A percentile compares a stretch with the other conserved stretches of the same genome.
Conservation (phyloP, 768 basidiomycete genomes). For the Kwoniella dejecticola region DNA sequence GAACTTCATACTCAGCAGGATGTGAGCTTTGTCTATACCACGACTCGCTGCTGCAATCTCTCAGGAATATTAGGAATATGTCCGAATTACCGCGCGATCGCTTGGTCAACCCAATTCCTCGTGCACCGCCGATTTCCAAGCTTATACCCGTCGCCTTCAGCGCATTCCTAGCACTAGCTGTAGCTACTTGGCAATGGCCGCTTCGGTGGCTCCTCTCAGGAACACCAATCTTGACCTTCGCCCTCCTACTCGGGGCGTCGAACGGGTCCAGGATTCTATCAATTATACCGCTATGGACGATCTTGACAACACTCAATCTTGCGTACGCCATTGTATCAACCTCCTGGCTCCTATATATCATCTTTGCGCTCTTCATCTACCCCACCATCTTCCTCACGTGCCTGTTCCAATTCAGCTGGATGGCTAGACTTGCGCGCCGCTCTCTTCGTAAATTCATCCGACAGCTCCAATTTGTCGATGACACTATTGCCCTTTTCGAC, state of each 20-base stretch:
- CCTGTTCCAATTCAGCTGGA: constrained; percentile 21
- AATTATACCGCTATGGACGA: constrained; percentile 17
- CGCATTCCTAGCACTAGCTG: background rate
- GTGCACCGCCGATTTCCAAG: too few relatives aligned
- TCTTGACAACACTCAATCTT: constrained; percentile 20
- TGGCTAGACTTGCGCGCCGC: constrained; percentile 6
- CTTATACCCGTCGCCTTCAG: background rate
- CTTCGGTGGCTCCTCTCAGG: constrained; percentile 24
- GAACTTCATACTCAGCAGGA: too few relatives aligned
- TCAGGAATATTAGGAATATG: too few relatives aligned
- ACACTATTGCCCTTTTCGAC: constrained; percentile 27
- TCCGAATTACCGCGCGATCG: too few relatives aligned
- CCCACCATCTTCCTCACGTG: constrained; percentile 22
- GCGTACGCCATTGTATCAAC: constrained; percentile 24
- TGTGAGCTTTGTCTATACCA: too few relatives aligned
- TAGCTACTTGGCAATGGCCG: constrained; percentile 18
- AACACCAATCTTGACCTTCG: constrained; percentile 20
- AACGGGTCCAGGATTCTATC: constrained; percentile 16
- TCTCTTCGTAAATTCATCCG: constrained; percentile 15
- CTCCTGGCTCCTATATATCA: constrained; percentile 25
- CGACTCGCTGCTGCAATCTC: too few relatives aligned
- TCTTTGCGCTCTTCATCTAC: constrained; percentile 9
- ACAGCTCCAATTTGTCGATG: constrained; percentile 25
- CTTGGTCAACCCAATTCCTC: too few relatives aligned
- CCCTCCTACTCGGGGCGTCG: constrained; percentile 18